phyloP scores from a whole-genome alignment of 2,329 filamentous ascomycete species.

The Allantophomopsis cytisporea region DNA sequence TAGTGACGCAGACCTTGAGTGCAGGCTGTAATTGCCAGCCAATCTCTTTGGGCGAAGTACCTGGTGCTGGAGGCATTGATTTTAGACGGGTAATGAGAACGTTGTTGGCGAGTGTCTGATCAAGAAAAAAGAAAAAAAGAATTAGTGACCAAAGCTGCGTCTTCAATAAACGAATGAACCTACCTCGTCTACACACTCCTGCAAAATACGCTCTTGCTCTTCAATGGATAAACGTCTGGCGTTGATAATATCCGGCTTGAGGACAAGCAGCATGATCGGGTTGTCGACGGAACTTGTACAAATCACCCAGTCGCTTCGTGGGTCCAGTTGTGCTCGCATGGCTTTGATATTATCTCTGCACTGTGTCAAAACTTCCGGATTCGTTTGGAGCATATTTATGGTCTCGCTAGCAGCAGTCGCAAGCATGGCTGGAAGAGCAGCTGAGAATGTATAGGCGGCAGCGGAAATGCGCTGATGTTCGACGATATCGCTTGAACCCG shows the following conservation, averaged over 20 bases:
- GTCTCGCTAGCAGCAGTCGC: slow-evolving; percentile 95
- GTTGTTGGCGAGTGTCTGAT: slow-evolving; percentile 68
- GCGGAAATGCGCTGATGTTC: slow-evolving; percentile 93
- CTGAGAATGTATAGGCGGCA: slow-evolving; percentile 88
- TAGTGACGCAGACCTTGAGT: slow-evolving; percentile 83
- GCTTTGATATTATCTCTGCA: slow-evolving; percentile 77
- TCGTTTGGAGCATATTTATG: slow-evolving; percentile 71
- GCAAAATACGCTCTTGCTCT: slow-evolving; percentile 74
- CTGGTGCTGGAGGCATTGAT: slow-evolving; percentile 51
- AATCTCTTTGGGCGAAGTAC: slow-evolving; percentile 54
- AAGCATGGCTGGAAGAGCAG: slow-evolving; percentile 82
- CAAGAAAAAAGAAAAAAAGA: neutral
- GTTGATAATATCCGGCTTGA: slow-evolving; percentile 73
- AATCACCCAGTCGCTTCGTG: slow-evolving; percentile 81
- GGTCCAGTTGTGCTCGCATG: slow-evolving; percentile 80
- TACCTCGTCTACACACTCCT: slow-evolving; percentile 96
- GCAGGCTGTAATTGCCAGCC: slow-evolving; percentile 63
- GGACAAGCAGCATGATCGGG: slow-evolving; percentile 67
- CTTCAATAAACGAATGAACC: slow-evolving; percentile 13
- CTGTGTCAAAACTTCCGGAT: slow-evolving; percentile 65
- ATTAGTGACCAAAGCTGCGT: slow-evolving; percentile 3
- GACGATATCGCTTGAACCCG: slow-evolving; percentile 79
- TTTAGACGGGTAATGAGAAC: slow-evolving; percentile 84
- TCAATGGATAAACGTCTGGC: slow-evolving; percentile 52
- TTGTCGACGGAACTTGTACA: slow-evolving; percentile 76